Conservation (phyloP, 345 rosid species). For the Passiflora organensis region DNA sequence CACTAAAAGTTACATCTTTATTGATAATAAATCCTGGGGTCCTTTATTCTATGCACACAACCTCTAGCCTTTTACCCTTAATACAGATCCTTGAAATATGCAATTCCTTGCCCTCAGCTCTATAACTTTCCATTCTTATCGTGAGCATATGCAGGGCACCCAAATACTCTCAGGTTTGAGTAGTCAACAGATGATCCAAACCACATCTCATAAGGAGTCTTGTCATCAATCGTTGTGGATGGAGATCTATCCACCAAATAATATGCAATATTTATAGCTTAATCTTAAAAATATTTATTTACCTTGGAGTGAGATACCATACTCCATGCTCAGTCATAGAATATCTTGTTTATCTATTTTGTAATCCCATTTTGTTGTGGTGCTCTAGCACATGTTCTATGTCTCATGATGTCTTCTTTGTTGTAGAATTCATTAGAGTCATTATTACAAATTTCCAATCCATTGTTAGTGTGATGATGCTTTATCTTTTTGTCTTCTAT, state of each 20-base stretch:
- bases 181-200: background rate
- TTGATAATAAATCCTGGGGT: background rate
- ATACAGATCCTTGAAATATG: background rate
- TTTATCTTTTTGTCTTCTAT: background rate
- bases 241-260: background rate
- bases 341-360: background rate
- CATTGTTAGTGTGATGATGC: no score
- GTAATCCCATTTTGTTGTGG: background rate
- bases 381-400: background rate
- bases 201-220: background rate
- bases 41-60: background rate
- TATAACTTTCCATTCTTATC: background rate
- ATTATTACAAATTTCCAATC: no score
- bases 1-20: background rate
- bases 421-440: no score
- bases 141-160: conserved; percentile 2
- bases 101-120: background rate
- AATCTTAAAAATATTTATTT: background rate
- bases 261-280: background rate
- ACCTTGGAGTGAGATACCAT: background rate
- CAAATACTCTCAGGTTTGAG: background rate
- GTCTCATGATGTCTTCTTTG: no score
- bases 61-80: background rate
- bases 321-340: background rate
- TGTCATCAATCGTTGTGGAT: no score